Percentiles rank a stretch among this genome's conserved stretches.
Evolutionary conservation across 371 early-diverging fungal species (phyloP).

Genomic region (Mortierella sp.): DNA sequence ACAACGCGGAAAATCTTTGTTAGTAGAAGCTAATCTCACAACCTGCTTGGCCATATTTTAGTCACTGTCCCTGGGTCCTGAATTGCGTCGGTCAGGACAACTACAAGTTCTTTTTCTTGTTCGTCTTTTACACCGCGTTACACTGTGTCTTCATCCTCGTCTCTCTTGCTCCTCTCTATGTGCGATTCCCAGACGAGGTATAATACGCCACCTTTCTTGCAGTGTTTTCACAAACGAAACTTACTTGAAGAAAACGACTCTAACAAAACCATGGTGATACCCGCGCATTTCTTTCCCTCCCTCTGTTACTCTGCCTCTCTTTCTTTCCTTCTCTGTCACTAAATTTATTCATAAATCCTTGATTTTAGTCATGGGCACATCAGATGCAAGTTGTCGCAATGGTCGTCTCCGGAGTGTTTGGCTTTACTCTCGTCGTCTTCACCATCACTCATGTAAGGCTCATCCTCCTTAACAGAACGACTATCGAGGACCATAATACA

Average conservation of each 20-base stretch:
- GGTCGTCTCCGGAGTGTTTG: conserved; percentile 60
- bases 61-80: conserved; percentile 75
- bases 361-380: conserved; percentile 29
- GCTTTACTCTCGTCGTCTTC: conserved; percentile 46
- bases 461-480: conserved; percentile 65
- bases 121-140: conserved; percentile 62
- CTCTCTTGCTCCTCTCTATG: conserved; percentile 55
- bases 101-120: conserved; percentile 71
- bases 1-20: too few species aligned
- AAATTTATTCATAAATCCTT: too few species aligned
- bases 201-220: neutral
- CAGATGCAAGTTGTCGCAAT: conserved; percentile 51
- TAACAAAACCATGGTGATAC: too few species aligned
- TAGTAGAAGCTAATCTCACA: neutral
- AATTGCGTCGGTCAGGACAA: conserved; percentile 72
- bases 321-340: conserved; percentile 51
- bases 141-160: conserved; percentile 61
- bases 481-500: conserved; percentile 64
- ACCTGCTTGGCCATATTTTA: conserved; percentile 17
- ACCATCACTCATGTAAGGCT: conserved; percentile 59
- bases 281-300: too few species aligned
- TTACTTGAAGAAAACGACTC: neutral
- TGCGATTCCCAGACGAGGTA: conserved; percentile 56
- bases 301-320: neutral
- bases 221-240: neutral